Evolutionary conservation across 768 basidiomycete genomes (phyloP).

Genomic region (Boletus vermiculosoides): DNA sequence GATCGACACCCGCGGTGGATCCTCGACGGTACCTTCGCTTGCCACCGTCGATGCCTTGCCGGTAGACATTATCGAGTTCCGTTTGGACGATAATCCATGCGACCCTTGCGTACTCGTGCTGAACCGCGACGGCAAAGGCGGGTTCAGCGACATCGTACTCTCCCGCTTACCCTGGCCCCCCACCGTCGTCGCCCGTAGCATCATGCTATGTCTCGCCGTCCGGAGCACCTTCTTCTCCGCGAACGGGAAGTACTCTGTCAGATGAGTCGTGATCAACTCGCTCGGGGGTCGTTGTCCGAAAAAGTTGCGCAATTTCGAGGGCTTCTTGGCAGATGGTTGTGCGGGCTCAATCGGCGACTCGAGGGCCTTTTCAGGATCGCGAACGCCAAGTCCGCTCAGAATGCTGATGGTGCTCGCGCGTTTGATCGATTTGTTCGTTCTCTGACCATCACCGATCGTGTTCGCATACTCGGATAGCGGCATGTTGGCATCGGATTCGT

Average conservation of each 20-base stretch:
- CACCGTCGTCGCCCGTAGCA: slow-evolving; percentile 52
- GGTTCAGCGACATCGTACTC: slow-evolving; percentile 45
- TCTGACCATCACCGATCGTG: slow-evolving; percentile 28
- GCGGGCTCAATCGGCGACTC: slow-evolving; percentile 57
- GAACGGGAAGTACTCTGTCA: slow-evolving; percentile 93
- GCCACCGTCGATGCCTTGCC: slow-evolving; percentile 35
- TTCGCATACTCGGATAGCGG: slow-evolving; percentile 33
- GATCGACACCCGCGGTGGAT: slow-evolving; percentile 70
- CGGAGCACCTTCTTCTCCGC: slow-evolving; percentile 91
- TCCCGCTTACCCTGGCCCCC: slow-evolving; percentile 40
- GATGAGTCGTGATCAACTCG: slow-evolving; percentile 92
- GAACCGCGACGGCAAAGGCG: slow-evolving; percentile 39
- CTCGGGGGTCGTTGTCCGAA: slow-evolving; percentile 97
- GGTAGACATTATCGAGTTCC: slow-evolving; percentile 35
- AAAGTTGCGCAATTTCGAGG: slow-evolving; percentile 87
- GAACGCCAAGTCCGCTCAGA: slow-evolving; percentile 89
- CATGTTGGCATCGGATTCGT: slow-evolving; percentile 39
- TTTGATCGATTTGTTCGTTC: slow-evolving; percentile 43
- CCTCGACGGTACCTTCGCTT: slow-evolving; percentile 36
- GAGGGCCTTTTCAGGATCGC: slow-evolving; percentile 67
- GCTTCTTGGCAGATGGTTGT: slow-evolving; percentile 36
- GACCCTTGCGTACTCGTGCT: slow-evolving; percentile 37
- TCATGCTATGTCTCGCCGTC: slow-evolving; percentile 87
- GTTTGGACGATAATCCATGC: slow-evolving; percentile 48
- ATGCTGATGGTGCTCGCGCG: slow-evolving; percentile 94